These are phyloP conservation scores for Candida maltosa DNA, from an alignment of 805 yeast species.

Conservation along the genomic window DNA sequence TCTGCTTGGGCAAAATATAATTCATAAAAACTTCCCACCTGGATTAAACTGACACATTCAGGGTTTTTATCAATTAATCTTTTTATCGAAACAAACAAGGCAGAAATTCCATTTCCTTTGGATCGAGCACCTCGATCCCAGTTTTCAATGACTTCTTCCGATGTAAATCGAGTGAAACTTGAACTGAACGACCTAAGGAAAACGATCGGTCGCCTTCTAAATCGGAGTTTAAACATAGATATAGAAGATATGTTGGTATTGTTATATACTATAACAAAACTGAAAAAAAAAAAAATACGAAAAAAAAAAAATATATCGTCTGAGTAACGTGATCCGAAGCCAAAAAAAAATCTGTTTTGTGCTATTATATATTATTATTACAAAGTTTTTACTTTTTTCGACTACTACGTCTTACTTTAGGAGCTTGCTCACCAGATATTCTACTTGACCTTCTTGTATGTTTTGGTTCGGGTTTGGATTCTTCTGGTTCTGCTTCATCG, in stretches of 20 bases:
- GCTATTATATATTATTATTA: background rate
- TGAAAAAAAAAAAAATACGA: background rate
- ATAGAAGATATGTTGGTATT: no score
- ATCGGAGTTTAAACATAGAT: no score
- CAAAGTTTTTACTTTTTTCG: conserved; percentile 11
- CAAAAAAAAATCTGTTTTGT: background rate
- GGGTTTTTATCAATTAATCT: conserved; percentile 30
- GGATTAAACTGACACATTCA: conserved; percentile 49
- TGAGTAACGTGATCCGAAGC: background rate
- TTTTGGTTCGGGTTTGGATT: conserved; percentile 6
- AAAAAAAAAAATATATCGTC: background rate
- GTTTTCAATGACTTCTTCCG: no score
- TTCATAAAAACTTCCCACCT: conserved; percentile 86
- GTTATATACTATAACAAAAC: no score
- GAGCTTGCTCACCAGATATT: conserved; percentile 6
- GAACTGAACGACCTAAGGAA: no score
- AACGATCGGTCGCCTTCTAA: no score
- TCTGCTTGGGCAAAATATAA: conserved; percentile 88
- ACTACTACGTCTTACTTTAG: conserved; percentile 14
- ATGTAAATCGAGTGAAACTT: no score
- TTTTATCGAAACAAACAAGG: conserved; percentile 31
- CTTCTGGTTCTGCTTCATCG: conserved; percentile 7
- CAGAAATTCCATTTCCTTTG: conserved; percentile 24
- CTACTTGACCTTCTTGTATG: conserved; percentile 8
- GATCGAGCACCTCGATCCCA: conserved; percentile 43